Percentiles rank a stretch among this genome's conserved stretches.
Evolutionary conservation across 2,329 filamentous ascomycete species (phyloP).

Genomic region (Nemania sp.): DNA sequence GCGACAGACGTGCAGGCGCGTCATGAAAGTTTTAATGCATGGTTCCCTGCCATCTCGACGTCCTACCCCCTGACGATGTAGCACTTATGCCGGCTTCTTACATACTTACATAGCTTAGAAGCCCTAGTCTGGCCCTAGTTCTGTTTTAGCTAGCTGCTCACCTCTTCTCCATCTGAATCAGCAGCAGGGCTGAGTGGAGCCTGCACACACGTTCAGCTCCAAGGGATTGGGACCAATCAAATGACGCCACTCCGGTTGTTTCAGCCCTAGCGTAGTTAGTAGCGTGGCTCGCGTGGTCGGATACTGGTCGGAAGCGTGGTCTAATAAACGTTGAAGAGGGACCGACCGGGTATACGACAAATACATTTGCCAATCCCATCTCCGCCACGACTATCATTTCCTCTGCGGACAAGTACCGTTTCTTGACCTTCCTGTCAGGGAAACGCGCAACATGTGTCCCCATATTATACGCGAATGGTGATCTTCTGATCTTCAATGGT

Average conservation of each 20-base stretch:
- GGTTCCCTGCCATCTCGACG: constrained; percentile 2
- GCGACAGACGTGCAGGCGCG: background rate
- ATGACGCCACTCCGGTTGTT: too few relatives aligned
- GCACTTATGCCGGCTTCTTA: background rate
- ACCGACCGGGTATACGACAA: background rate
- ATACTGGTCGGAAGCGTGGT: too few relatives aligned
- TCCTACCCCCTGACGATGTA: constrained; percentile 7
- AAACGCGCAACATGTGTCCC: background rate
- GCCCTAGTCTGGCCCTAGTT: too few relatives aligned
- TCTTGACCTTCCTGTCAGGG: constrained; percentile 4
- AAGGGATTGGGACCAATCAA: constrained; percentile 16
- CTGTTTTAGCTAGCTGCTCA: too few relatives aligned
- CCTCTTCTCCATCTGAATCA: background rate
- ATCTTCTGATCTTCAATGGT: background rate
- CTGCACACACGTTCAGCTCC: constrained; percentile 10
- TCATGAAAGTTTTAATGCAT: background rate
- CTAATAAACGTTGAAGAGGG: background rate
- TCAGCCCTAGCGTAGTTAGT: background rate
- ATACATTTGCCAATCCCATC: constrained; percentile 1
- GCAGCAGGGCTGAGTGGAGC: constrained; percentile 2
- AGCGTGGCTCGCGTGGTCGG: too few relatives aligned
- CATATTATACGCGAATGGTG: background rate
- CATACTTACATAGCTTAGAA: too few relatives aligned
- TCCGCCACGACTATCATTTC: constrained; percentile 11
- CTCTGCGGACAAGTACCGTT: background rate